Evolutionary conservation across 371 early-diverging fungal species (phyloP), one percentile per base, ranked within the genome.

Genomic region (Mucor velutinosus): DNA sequence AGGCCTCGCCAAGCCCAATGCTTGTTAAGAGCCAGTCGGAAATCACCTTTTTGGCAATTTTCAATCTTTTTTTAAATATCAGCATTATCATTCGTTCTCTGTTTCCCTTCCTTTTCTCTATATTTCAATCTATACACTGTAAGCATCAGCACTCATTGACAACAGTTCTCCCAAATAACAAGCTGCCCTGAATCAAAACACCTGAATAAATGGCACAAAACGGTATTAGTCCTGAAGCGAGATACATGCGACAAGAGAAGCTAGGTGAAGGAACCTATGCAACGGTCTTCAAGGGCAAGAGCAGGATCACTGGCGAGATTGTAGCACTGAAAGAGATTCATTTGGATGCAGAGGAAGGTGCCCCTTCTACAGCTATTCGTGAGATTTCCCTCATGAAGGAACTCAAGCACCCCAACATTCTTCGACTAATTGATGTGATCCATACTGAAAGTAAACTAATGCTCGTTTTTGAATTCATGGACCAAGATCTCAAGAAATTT

Each of bases 241-340:
- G 85, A 59, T 97, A 94, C 79, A 77, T 90, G 66, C 88, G 92
- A 58, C 80, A 93, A 47, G 96, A 97, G 77, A 96, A 97, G 80
- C 89, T 99, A 59, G 99, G 99, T 41, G 98, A 98, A 84, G 99
- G 99, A 41, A 99, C 99, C 27, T 99, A 99, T 74, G 99, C 98
- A 21, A 96, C 94, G 4, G 99, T 99, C n/a, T 99, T 92, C 88
- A 99, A 97, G 84, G 99, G 97, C 68, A 87, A 92, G 81, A 92
- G 91, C 73, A 87, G 90, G 71, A 76, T 87, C 17, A 94, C 92
- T 39, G 92, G 93, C 35, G 95, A 94, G 67, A 89, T 95, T 23
- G 98, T 99, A 2, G 99, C 99, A 3, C 82, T 99, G 41, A 99
- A 99, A 82, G 96, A 99, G 80, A 97, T 99, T 37, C 85, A 91